Base-by-base conservation (phyloP, 1,284 basidiomycete species). In the Paramarasmius palmivorus region DNA sequence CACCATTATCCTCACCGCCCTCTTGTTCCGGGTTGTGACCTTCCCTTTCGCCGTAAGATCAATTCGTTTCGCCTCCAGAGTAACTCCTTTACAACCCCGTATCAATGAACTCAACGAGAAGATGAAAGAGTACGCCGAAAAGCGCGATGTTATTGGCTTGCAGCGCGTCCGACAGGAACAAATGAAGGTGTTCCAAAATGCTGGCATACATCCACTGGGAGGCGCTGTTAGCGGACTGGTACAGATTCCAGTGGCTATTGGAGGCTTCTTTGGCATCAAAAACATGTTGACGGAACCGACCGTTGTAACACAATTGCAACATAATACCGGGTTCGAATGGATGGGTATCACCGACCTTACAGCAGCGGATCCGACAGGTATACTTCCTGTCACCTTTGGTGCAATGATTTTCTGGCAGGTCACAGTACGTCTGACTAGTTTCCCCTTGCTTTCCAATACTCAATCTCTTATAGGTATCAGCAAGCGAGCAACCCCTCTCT, bases 221-320 rank as follows among this genome's bases (percentile, higher is more conserved):
- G 75, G 78, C 85, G 57, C 62, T 91, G 22, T 61, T 84, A 10
- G 75, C 82, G 47, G 85, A 88, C 6, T 66, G 93, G 51, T 62
- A 87, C 93, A 97, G 67, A 71, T 94, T 39, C 86, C 93, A 0
- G 75, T 95, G 45, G 90, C 92, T 58, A 73, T 98, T 46, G 85
- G 88, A 25, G 78, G 94, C 74, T 99, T 98, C 79, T 88, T 95
- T 60, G 93, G 85, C 14, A 69, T 98, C 45, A 83, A 85, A 66
- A 74, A 74, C 36, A 79, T 98, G 73, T 89, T 88, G 54, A 74
- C 78, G 46, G 69, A 86, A 22, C 92, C 90, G 0, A 32, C 29
- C 12, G 29, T 32, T 32, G 66, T 96, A 26, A 76, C 80, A 41
- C 89, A 90, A 67, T 71, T 98, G 61, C 79, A 83, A 60, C 29